These are phyloP conservation scores for Heimioporus sp. DNA, from an alignment of 768 basidiomycete genomes.

Conservation along the genomic window DNA sequence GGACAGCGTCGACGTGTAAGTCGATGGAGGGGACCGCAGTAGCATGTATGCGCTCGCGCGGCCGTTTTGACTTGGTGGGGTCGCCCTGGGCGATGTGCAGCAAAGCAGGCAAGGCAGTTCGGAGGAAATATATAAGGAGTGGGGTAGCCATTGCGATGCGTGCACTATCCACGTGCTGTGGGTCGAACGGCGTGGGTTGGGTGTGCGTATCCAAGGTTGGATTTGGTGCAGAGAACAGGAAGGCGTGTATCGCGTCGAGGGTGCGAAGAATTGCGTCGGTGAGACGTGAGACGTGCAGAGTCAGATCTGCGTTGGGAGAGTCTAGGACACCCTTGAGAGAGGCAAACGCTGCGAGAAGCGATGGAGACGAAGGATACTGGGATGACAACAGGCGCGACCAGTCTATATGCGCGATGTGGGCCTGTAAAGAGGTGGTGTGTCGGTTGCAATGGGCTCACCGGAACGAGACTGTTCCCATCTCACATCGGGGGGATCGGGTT, in stretches of 20 bases:
- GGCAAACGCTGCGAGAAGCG: constrained; percentile 19
- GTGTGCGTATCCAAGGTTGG: background rate
- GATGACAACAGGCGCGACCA: constrained; percentile 20
- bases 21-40: background rate
- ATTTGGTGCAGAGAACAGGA: constrained; percentile 16
- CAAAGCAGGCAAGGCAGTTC: constrained; percentile 17
- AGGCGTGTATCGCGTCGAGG: constrained; percentile 15
- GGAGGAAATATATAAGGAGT: constrained; percentile 23
- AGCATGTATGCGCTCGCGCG: background rate
- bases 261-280: constrained; percentile 19
- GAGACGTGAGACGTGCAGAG: constrained; percentile 9
- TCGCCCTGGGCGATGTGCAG: constrained; percentile 6
- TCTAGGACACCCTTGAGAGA: constrained; percentile 21
- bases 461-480: constrained; percentile 21
- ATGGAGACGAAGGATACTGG: constrained; percentile 20
- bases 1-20: constrained; percentile 7
- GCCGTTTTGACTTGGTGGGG: constrained; percentile 11
- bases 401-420: constrained; percentile 8
- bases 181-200: background rate
- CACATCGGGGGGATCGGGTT: constrained; percentile 12
- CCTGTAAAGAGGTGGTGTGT: background rate
- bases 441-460: constrained; percentile 3
- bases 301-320: constrained; percentile 4
- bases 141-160: constrained; percentile 23
- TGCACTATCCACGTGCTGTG: constrained; percentile 13